phyloP scores from a whole-genome alignment of 305 asterid species.

The Fraxinus dipetala region DNA sequence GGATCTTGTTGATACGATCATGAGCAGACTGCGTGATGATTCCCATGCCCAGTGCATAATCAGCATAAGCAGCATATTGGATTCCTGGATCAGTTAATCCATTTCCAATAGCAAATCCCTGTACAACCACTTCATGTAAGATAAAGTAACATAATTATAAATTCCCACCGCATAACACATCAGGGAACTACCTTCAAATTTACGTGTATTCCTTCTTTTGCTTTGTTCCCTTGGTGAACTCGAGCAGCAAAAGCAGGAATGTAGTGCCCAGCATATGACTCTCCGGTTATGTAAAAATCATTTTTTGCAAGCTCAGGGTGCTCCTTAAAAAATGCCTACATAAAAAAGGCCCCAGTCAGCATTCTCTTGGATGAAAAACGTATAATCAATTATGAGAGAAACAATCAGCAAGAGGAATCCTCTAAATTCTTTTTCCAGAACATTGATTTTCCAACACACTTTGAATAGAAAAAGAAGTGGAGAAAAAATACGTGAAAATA shows the following conservation, averaged over 20 bases:
- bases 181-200: slow-evolving; percentile 71
- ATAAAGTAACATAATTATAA: slow-evolving; percentile 16
- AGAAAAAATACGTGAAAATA: neutral
- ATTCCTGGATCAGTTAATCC: slow-evolving; percentile 95
- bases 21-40: slow-evolving; percentile 62
- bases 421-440: neutral
- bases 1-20: slow-evolving; percentile 68
- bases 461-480: neutral
- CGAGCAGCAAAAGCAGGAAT: slow-evolving; percentile 98
- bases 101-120: slow-evolving; percentile 98
- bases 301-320: slow-evolving; percentile 67
- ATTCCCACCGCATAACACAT: slow-evolving; percentile 13
- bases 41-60: slow-evolving; percentile 88
- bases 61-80: slow-evolving; percentile 92
- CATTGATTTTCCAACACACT: neutral
- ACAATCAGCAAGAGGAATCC: neutral
- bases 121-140: slow-evolving; percentile 31
- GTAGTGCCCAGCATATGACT: slow-evolving; percentile 92
- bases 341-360: slow-evolving; percentile 14
- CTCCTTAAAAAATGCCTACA: slow-evolving; percentile 82
- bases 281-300: slow-evolving; percentile 82
- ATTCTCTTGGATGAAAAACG: neutral
- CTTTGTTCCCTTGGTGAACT: slow-evolving; percentile 86
- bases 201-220: slow-evolving; percentile 68
- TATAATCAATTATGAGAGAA: neutral